Evolutionary conservation across 352 stramenopile genomes (phyloP), one percentile per base, ranked within the genome.

Genomic region (Phytopythium cucurbitacearum): DNA sequence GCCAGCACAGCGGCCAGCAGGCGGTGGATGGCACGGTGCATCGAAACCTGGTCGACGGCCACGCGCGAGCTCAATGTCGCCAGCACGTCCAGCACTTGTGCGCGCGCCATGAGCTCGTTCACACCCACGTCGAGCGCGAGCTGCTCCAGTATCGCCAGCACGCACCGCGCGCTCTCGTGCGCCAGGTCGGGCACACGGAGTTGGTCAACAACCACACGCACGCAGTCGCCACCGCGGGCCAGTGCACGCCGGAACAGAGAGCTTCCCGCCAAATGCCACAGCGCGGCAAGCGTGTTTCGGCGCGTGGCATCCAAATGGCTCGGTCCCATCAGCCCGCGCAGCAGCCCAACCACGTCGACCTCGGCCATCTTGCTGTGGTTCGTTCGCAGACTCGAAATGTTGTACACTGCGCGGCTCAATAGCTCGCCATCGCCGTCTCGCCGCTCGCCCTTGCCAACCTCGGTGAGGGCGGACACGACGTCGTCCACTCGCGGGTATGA

Each of bases 311-410:
- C 48, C 11, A 50, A 49, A 40, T 75, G 62, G 2, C 40, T 49
- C 12, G 52, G 60, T 13, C 54, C 50, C 7, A 73, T 60, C 11
- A 85, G 60, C 10, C 53, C 10, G 1, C 72, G 68, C 15, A 89
- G 58, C 43, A 83, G 53, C 7, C 48, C 59, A 0, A 72, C 59
- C 0, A 55, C 61, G n/a, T 91, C 80, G 2, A 67, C 46, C 39
- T 88, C 78, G 6, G 79, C 66, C n/a, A 91, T 56, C 57, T 89
- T 91, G 21, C 61, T 36, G 13, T 87, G 80, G 58, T 88, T 89
- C 56, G 79, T 67, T 16, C 69, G 67, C 4, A 75, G 83, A 52
- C 60, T 83, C 9, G 73, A 76, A 35, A 91, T 52, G 48, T 91
- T 91, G 70, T 85, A 91, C 4, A 89, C 51, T 33, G 77, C 73